Evolutionary conservation across 1,284 basidiomycete genomes (phyloP).

Genomic region (Rhizoctonia solani): DNA sequence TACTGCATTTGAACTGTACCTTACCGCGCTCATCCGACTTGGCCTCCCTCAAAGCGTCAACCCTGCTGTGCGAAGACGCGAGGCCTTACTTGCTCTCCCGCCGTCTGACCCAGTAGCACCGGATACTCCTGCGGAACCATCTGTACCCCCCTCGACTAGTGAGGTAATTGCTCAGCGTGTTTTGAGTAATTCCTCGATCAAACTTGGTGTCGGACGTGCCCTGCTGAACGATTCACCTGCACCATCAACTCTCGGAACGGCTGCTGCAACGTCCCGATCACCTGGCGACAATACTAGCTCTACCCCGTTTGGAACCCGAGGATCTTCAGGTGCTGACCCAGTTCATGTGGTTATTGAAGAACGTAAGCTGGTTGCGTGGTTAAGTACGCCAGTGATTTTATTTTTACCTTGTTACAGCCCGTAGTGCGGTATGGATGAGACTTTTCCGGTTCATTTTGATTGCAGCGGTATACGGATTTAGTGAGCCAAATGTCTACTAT

Average conservation of each 20-base stretch:
- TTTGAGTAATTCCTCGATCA: constrained; percentile 47
- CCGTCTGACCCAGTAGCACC: constrained; percentile 22
- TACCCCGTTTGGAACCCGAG: constrained; percentile 38
- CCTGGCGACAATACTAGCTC: not conserved
- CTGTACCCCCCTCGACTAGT: constrained; percentile 41
- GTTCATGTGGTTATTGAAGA: constrained; percentile 80
- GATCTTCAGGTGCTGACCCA: constrained; percentile 55
- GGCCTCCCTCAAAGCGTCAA: constrained; percentile 62
- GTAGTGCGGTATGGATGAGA: constrained; percentile 44
- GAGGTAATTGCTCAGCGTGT: constrained; percentile 61
- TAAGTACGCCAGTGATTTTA: constrained; percentile 35
- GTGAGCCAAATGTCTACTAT: constrained; percentile 23
- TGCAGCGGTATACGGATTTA: constrained; percentile 33
- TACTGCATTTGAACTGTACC: constrained; percentile 70
- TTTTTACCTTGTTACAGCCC: constrained; percentile 43
- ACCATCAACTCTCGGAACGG: constrained; percentile 21
- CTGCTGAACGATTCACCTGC: constrained; percentile 16
- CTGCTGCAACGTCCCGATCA: constrained; percentile 9
- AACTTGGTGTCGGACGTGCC: constrained; percentile 27
- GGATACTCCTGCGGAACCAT: constrained; percentile 54
- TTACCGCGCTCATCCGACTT: constrained; percentile 65
- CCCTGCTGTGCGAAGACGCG: constrained; percentile 66
- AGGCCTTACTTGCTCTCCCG: constrained; percentile 44
- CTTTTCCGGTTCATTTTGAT: constrained; percentile 11
- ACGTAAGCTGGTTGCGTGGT: constrained; percentile 55